These are phyloP conservation scores for Arthroderma uncinatum DNA, from an alignment of 2,329 filamentous ascomycete genomes.

Conservation along the genomic window DNA sequence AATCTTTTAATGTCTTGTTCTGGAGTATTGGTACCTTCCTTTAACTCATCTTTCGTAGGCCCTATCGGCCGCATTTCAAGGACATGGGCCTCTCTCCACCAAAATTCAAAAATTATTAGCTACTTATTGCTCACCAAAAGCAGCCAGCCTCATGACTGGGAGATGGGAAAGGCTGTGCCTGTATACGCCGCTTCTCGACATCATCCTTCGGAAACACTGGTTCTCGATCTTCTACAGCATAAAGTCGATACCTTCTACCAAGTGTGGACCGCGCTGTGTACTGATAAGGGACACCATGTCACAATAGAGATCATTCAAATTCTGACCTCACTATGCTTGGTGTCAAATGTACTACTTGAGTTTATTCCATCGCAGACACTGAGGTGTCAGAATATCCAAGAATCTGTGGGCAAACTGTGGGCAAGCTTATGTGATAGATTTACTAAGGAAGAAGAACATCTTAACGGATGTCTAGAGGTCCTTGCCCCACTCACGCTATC, in stretches of 20 bases:
- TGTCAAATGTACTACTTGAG: slow-evolving; percentile 29
- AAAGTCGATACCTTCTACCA: slow-evolving; percentile 38
- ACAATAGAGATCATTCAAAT: slow-evolving; percentile 42
- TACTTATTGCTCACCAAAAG: slow-evolving; percentile 40
- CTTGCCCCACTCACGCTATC: slow-evolving; percentile 26
- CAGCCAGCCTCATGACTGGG: background rate
- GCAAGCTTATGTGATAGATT: slow-evolving; percentile 26
- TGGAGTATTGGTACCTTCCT: slow-evolving; percentile 37
- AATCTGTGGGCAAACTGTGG: slow-evolving; percentile 26
- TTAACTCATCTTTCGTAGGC: slow-evolving; percentile 18
- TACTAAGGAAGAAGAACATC: slow-evolving; percentile 18
- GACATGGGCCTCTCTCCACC: slow-evolving; percentile 33
- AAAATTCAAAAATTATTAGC: slow-evolving; percentile 33
- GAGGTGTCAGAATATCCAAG: slow-evolving; percentile 22
- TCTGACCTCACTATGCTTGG: slow-evolving; percentile 39
- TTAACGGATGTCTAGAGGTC: slow-evolving; percentile 25
- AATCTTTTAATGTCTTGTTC: slow-evolving; percentile 60
- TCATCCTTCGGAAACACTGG: slow-evolving; percentile 26
- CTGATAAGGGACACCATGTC: slow-evolving; percentile 36
- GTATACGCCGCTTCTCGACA: slow-evolving; percentile 21
- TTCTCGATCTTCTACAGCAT: slow-evolving; percentile 37
- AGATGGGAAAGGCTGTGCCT: slow-evolving; percentile 7
- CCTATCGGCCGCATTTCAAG: slow-evolving; percentile 23
- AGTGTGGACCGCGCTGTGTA: slow-evolving; percentile 33
- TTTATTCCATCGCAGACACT: slow-evolving; percentile 25